phyloP scores from a whole-genome alignment of 108 stramenopile genomes.

The Nitzschia sp. region DNA sequence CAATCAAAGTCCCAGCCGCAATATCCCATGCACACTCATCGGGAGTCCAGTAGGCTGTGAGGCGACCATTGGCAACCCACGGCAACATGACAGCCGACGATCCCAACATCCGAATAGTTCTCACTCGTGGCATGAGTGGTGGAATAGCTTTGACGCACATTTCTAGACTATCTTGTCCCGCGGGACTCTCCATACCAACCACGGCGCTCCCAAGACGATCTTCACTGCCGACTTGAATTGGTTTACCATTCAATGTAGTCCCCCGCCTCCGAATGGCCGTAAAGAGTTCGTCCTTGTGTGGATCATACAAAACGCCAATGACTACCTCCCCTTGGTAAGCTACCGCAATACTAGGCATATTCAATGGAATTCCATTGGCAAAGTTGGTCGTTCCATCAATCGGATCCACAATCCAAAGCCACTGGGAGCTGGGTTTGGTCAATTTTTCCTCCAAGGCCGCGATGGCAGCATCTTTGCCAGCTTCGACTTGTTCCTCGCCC shows the following conservation, averaged over 20 bases:
- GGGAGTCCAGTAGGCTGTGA: constrained; percentile 76
- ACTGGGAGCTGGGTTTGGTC: constrained; percentile 29
- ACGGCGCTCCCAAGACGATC: constrained; percentile 52
- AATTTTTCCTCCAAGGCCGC: constrained; percentile 58
- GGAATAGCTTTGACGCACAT: constrained; percentile 63
- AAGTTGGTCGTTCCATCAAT: constrained; percentile 77
- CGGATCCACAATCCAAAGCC: constrained; percentile 44
- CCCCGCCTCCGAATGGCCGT: constrained; percentile 74
- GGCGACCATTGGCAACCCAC: constrained; percentile 86
- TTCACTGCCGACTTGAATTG: constrained; percentile 23
- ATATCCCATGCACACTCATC: constrained; percentile 92
- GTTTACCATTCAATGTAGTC: constrained; percentile 69
- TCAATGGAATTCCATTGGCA: constrained; percentile 81
- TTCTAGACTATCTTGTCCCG: constrained; percentile 57
- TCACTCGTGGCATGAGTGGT: constrained; percentile 68
- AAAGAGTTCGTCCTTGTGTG: constrained; percentile 81
- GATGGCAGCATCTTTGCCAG: constrained; percentile 76
- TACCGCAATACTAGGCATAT: constrained; percentile 80
- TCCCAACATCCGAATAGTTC: constrained; percentile 83
- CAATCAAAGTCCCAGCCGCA: constrained; percentile 82
- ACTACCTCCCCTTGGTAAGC: constrained; percentile 71
- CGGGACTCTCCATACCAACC: constrained; percentile 81
- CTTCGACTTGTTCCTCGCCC: constrained; percentile 88
- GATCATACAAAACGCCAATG: constrained; percentile 87
- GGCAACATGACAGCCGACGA: constrained; percentile 85